Conservation (phyloP, 495 filamentous ascomycete genomes). For the Pseudevernia furfuracea region DNA sequence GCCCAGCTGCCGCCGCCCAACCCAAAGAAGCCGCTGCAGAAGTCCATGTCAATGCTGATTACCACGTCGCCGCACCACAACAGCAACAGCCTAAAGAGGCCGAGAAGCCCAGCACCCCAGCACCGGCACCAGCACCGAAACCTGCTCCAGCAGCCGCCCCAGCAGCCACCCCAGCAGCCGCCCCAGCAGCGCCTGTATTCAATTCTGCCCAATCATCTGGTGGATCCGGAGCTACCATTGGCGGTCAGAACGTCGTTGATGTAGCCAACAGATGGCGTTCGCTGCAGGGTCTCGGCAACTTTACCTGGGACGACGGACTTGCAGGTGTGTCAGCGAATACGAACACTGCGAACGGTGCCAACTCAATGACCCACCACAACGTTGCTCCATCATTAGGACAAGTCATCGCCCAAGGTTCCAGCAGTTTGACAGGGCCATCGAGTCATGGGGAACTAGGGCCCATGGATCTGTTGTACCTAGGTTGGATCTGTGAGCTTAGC, state of each 20-base stretch:
- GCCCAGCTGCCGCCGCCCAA: conserved; percentile 5
- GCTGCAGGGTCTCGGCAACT: background rate
- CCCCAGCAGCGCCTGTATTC: background rate
- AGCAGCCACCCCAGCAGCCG: background rate
- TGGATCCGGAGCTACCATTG: conserved; percentile 9
- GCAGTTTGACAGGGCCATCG: background rate
- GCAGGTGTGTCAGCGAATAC: background rate
- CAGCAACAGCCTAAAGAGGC: background rate
- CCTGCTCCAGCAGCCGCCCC: background rate
- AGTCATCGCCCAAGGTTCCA: conserved; percentile 17
- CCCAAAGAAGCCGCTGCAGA: background rate
- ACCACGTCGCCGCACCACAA: background rate
- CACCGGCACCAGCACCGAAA: background rate
- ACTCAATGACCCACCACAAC: conserved; percentile 2
- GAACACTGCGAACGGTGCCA: conserved; percentile 2
- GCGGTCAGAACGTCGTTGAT: conserved; percentile 5
- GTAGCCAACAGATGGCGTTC: background rate
- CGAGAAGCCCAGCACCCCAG: background rate
- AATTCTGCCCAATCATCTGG: conserved; percentile 8
- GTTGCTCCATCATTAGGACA: conserved; percentile 16
- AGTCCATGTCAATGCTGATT: background rate
- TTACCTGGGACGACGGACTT: conserved; percentile 1
- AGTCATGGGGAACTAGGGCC: conserved; percentile 1
- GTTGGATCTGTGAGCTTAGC: conserved; percentile 19
- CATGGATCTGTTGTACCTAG: conserved; percentile 15